Evolutionary conservation across 805 yeast genomes (phyloP), one percentile per base, ranked within the genome.

Genomic region (Candida krabiensis): DNA sequence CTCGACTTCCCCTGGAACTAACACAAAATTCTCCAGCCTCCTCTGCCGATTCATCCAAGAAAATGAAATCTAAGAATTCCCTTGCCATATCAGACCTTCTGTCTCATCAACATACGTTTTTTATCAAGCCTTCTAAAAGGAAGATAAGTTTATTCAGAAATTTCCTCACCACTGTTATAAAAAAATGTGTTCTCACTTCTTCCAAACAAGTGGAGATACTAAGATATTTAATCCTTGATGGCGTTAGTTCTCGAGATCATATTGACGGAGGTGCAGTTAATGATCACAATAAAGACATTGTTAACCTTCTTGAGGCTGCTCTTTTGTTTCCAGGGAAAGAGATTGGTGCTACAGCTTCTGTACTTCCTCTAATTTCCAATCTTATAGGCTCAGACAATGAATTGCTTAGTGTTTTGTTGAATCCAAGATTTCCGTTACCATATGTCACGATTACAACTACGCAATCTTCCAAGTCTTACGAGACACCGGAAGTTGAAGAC

Each of bases 391-490:
- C 71, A 11, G 58, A 65, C 28, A 77, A 79, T 52, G 73, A 69
- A 7, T 55, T 75, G 15, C 56, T 81, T 28, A 77, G 86, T 52
- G 67, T 83, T 1, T 68, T 86, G 49, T 72, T 77, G 37, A 83
- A 84, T 51, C 95, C 96, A 28, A 70, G 93, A 52, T 75, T 87
- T 49, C 96, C 96, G 3, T 30, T 60, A n/a, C 37, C 24, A 11
- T 11, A 21, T 11, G 11, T 21, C 24, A 7, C 11, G 24, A 21
- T 21, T 7, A 21, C 24, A 8, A n/a, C n/a, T n/a, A n/a, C n/a
- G n/a, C n/a, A n/a, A n/a, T n/a, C n/a, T n/a, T n/a, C n/a, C n/a
- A n/a, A n/a, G n/a, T n/a, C n/a, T n/a, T n/a, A n/a, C n/a, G n/a
- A n/a, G n/a, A n/a, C n/a, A n/a, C n/a, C n/a, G n/a, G n/a, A n/a